A percentile compares a stretch with the other conserved stretches of the same genome.
Conservation (phyloP, 2,329 filamentous ascomycete species). For the Ambrosiella beaveri region DNA sequence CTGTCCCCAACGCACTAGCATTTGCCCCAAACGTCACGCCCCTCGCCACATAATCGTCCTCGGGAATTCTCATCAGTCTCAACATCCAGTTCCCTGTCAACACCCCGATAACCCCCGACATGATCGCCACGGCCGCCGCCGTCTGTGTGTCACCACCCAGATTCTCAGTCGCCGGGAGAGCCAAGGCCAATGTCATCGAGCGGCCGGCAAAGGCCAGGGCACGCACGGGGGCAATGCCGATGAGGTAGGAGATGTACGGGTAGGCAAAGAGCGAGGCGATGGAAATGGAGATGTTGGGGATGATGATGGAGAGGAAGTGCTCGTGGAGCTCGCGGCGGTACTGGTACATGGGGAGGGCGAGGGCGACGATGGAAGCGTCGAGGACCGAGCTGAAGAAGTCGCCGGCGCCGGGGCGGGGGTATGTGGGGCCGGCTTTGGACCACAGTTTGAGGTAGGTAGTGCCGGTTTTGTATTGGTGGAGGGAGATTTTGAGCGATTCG, state of each 20-base stretch:
- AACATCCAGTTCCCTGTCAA: conserved; percentile 35
- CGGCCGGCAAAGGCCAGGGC: conserved; percentile 38
- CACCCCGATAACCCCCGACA: conserved; percentile 41
- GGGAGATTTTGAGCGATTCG: conserved; percentile 23
- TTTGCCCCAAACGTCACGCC: conserved; percentile 45
- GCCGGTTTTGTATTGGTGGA: conserved; percentile 33
- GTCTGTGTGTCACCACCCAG: conserved; percentile 39
- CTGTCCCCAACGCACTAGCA: conserved; percentile 41
- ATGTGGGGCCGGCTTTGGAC: conserved; percentile 16
- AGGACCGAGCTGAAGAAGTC: conserved; percentile 37
- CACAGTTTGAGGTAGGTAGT: conserved; percentile 36
- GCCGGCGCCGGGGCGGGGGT: conserved; percentile 32
- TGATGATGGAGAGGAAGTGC: conserved; percentile 36
- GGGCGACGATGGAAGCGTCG: conserved; percentile 39
- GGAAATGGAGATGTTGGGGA: conserved; percentile 34
- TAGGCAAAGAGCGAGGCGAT: conserved; percentile 39
- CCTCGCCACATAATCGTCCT: conserved; percentile 47
- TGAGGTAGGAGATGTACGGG: conserved; percentile 33
- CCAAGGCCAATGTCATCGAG: conserved; percentile 42
- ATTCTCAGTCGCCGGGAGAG: conserved; percentile 37
- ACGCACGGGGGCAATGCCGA: conserved; percentile 35
- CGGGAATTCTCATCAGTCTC: conserved; percentile 32
- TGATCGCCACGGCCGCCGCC: conserved; percentile 38
- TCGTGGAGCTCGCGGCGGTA: conserved; percentile 37
- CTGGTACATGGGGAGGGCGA: conserved; percentile 44